These are phyloP conservation scores for Aureobasidium sp. DNA, from an alignment of 2,329 filamentous ascomycete species.

Conservation along the genomic window DNA sequence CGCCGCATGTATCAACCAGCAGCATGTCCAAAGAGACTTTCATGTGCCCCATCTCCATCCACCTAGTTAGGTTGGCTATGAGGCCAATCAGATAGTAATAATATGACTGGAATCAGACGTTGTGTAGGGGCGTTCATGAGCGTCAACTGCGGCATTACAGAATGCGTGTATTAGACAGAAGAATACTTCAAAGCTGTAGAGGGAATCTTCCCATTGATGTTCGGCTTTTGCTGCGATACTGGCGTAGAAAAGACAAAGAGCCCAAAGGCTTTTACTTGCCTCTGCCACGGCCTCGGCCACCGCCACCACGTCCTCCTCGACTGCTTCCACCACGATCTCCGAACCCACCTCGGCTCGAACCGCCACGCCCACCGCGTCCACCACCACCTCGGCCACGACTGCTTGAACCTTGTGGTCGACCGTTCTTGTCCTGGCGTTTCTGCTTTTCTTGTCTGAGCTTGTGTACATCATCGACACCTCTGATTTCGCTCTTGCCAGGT, in stretches of 20 bases:
- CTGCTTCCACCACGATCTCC: background rate
- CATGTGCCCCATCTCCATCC: background rate
- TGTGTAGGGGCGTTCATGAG: background rate
- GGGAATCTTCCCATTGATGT: background rate
- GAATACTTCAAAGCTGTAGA: background rate
- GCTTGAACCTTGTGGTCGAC: conserved; percentile 48
- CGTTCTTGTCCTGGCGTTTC: conserved; percentile 78
- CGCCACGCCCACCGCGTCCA: background rate
- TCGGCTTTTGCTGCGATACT: background rate
- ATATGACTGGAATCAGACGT: background rate
- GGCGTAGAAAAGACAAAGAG: background rate
- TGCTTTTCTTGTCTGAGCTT: conserved; percentile 74
- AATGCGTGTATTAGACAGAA: background rate
- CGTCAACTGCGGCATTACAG: background rate
- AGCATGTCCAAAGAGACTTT: background rate
- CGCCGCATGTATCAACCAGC: background rate
- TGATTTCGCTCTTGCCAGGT: conserved; percentile 70
- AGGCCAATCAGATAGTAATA: background rate
- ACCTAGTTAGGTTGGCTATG: background rate
- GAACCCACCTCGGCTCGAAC: conserved; percentile 3
- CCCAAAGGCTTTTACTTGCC: background rate
- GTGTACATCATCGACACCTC: conserved; percentile 73
- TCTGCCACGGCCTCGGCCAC: background rate
- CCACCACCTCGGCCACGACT: background rate
- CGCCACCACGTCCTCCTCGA: background rate